These are phyloP conservation scores for Simplicillium sp. DNA, from an alignment of 2,329 filamentous ascomycete genomes.

Conservation along the genomic window DNA sequence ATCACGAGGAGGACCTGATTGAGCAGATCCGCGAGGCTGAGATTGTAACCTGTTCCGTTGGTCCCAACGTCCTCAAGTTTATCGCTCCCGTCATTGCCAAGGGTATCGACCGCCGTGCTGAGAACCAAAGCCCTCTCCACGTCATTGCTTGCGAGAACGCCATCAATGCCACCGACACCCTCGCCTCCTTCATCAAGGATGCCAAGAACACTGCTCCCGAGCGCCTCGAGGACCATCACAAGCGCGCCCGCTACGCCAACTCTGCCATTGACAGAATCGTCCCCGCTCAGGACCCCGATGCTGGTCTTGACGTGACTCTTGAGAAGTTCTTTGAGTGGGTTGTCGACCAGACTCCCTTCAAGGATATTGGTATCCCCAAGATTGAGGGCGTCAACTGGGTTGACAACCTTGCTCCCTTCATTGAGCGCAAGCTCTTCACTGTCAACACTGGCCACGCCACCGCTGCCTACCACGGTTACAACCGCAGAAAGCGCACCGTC, in stretches of 20 bases:
- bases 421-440: conserved; percentile 98
- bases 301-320: conserved; percentile 83
- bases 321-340: conserved; percentile 99
- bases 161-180: conserved; percentile 85
- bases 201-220: conserved; percentile 60
- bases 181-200: conserved; percentile 71
- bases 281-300: conserved; percentile 71
- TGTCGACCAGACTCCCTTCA: conserved; percentile 80
- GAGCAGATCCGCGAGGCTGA: conserved; percentile 81
- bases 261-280: conserved; percentile 98
- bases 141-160: conserved; percentile 98
- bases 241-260: conserved; percentile 86
- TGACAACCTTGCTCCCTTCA: conserved; percentile 82
- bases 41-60: conserved; percentile 92
- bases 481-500: conserved; percentile 76
- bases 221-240: conserved; percentile 57
- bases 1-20: conserved; percentile 70
- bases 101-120: conserved; percentile 72
- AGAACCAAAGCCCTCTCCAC: conserved; percentile 57
- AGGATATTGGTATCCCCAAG: conserved; percentile 51
- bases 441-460: conserved; percentile 98
- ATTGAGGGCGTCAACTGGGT: conserved; percentile 93
- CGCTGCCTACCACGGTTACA: conserved; percentile 89
- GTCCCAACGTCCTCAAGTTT: conserved; percentile 91
- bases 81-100: conserved; percentile 94